Conservation (phyloP, 148 eudicot genomes). For the Nepenthes gracilis region DNA sequence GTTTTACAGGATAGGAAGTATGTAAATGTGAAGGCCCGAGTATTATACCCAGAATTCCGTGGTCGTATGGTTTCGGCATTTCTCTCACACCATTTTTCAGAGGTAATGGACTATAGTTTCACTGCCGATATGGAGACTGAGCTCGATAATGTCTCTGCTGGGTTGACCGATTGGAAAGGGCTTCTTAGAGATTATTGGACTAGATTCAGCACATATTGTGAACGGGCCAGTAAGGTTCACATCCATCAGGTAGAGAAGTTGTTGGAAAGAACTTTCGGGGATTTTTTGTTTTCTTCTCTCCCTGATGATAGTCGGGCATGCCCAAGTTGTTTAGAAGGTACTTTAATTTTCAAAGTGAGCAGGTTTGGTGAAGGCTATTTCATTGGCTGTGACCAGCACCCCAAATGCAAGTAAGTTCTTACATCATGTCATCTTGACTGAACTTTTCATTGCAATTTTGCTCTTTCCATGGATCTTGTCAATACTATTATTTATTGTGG, state of each 20-base stretch:
- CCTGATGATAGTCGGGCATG: conserved; percentile 75
- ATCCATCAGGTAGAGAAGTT: conserved; percentile 95
- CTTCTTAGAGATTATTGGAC: conserved; percentile 85
- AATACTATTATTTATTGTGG: too few relatives aligned
- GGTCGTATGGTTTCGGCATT: conserved; percentile 98
- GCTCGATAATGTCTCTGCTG: conserved; percentile 94
- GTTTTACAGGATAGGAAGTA: conserved; percentile 89
- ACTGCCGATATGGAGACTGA: conserved; percentile 98
- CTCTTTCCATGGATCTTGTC: too few relatives aligned
- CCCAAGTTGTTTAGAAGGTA: conserved; percentile 79
- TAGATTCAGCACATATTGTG: conserved; percentile 76
- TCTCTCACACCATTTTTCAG: conserved; percentile 75
- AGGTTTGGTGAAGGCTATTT: conserved; percentile 88
- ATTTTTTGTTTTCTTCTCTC: conserved; percentile 61
- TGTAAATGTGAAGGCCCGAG: conserved; percentile 53
- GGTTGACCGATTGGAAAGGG: conserved; percentile 94
- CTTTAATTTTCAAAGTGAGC: conserved; percentile 81
- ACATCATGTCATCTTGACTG: neutral
- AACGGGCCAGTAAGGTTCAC: conserved; percentile 47
- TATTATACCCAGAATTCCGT: conserved; percentile 77
- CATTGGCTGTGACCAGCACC: conserved; percentile 96
- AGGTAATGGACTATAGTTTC: conserved; percentile 87
- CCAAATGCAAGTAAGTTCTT: conserved; percentile 81
- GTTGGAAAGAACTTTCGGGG: conserved; percentile 79
- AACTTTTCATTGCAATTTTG: neutral